Evolutionary conservation across 345 rosid genomes (phyloP).

Genomic region (Linum usitatissimum): DNA sequence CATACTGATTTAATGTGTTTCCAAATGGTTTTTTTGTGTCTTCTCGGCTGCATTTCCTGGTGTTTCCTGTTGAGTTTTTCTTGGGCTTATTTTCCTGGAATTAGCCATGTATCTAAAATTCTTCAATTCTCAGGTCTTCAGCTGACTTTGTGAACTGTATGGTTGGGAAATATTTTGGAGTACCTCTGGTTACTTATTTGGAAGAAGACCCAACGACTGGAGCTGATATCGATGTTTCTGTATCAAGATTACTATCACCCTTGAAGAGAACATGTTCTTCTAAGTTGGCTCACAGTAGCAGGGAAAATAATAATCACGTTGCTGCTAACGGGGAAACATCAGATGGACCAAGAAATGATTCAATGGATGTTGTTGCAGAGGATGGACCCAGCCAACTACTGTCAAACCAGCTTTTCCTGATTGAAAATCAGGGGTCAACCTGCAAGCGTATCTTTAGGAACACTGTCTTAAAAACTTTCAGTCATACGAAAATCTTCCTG

Average conservation of each 20-base stretch:
- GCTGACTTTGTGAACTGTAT: constrained; percentile 30
- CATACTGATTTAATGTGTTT: neutral
- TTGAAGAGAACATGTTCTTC: constrained; percentile 41
- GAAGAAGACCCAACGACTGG: constrained; percentile 42
- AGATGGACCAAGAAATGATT: constrained; percentile 21
- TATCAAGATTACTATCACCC: constrained; percentile 48
- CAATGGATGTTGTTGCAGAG: constrained; percentile 30
- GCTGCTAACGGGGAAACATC: constrained; percentile 35
- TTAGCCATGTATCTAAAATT: neutral
- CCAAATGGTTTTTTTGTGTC: neutral
- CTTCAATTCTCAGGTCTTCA: constrained; percentile 29
- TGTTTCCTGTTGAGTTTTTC: neutral
- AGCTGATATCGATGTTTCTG: constrained; percentile 45
- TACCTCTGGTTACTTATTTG: constrained; percentile 61
- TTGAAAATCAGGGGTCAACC: constrained; percentile 27
- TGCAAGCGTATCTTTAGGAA: constrained; percentile 40
- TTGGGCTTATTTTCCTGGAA: neutral
- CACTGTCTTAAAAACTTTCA: constrained; percentile 35
- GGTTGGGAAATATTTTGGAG: constrained; percentile 42
- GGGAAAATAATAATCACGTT: constrained; percentile 36
- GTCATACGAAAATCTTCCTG: constrained; percentile 35
- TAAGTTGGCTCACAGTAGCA: constrained; percentile 23
- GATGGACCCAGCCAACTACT: constrained; percentile 26
- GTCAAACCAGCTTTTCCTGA: constrained; percentile 32
- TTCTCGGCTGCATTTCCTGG: neutral